Evolutionary conservation across 2,329 filamentous ascomycete genomes (phyloP).

Genomic region (Pseudogymnoascus destructans): DNA sequence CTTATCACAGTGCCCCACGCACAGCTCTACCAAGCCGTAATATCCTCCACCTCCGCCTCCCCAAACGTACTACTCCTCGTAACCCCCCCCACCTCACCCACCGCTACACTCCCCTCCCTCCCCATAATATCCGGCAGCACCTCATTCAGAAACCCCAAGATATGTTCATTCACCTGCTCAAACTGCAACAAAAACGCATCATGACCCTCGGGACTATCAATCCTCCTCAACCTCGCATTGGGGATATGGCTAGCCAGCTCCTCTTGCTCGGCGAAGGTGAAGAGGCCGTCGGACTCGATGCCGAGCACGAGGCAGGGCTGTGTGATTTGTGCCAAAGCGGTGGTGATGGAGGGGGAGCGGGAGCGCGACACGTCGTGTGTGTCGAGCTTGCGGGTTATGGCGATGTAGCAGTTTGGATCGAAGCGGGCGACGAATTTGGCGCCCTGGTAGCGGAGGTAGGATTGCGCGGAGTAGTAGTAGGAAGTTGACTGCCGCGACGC

Average conservation of each 20-base stretch:
- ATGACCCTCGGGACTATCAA: slow-evolving; percentile 89
- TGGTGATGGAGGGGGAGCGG: slow-evolving; percentile 45
- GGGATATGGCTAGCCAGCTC: slow-evolving; percentile 76
- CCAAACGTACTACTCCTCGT: slow-evolving; percentile 88
- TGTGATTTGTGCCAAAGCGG: slow-evolving; percentile 68
- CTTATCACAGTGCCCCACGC: background rate
- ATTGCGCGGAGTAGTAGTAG: slow-evolving; percentile 97
- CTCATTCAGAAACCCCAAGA: slow-evolving; percentile 71
- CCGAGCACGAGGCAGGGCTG: slow-evolving; percentile 86
- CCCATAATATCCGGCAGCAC: slow-evolving; percentile 81
- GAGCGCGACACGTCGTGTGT: slow-evolving; percentile 87
- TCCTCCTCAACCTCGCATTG: slow-evolving; percentile 65
- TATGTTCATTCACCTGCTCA: slow-evolving; percentile 85
- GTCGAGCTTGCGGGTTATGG: slow-evolving; percentile 93
- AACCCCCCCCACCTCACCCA: slow-evolving; percentile 42
- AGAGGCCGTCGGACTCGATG: slow-evolving; percentile 90
- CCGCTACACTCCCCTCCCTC: slow-evolving; percentile 35
- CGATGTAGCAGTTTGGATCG: slow-evolving; percentile 97
- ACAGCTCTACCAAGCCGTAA: slow-evolving; percentile 67
- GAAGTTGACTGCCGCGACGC: slow-evolving; percentile 35
- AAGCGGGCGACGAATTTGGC: slow-evolving; percentile 95
- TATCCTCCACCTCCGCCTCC: slow-evolving; percentile 91
- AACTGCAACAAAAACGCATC: slow-evolving; percentile 96
- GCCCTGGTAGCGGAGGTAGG: slow-evolving; percentile 92
- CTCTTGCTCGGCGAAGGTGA: slow-evolving; percentile 93